These are phyloP conservation scores for Draba incana DNA, from an alignment of 345 rosid genomes.

Conservation along the genomic window DNA sequence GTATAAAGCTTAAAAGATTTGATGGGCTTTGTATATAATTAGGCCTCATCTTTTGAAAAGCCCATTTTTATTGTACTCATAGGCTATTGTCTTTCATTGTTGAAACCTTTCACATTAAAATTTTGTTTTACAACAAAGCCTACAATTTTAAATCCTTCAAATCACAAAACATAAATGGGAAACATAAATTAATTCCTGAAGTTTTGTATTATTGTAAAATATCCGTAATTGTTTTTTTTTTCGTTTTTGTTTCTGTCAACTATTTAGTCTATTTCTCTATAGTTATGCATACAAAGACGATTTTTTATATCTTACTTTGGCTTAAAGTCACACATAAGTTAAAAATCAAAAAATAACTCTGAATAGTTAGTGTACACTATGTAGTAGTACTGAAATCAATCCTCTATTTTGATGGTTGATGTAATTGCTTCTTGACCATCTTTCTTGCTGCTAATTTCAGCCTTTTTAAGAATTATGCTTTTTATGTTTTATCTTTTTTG, in stretches of 20 bases:
- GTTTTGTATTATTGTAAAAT: no score
- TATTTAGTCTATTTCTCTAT: background rate
- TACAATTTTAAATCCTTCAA: no score
- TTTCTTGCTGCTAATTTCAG: constrained; percentile 36
- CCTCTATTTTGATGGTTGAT: constrained; percentile 33
- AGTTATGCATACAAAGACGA: background rate
- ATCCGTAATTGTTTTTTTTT: no score
- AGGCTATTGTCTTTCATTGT: background rate
- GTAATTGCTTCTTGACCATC: constrained; percentile 32
- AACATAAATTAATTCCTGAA: no score
- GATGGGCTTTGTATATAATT: background rate
- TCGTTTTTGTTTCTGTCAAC: no score
- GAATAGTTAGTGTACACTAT: constrained; percentile 38
- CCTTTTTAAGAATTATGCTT: no score
- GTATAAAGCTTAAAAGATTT: constrained; percentile 1
- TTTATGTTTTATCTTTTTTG: no score
- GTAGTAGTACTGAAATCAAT: constrained; percentile 27
- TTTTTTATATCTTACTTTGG: background rate
- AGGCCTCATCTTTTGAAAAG: background rate
- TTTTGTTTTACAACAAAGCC: background rate
- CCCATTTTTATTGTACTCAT: background rate
- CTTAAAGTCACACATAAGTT: background rate
- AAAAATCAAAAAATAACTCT: background rate
- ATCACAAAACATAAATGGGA: no score
- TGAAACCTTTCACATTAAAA: background rate